A percentile compares a stretch with the other conserved stretches of the same genome.
Conservation (phyloP, 2,329 filamentous ascomycete genomes). For the Daldinia sp. region DNA sequence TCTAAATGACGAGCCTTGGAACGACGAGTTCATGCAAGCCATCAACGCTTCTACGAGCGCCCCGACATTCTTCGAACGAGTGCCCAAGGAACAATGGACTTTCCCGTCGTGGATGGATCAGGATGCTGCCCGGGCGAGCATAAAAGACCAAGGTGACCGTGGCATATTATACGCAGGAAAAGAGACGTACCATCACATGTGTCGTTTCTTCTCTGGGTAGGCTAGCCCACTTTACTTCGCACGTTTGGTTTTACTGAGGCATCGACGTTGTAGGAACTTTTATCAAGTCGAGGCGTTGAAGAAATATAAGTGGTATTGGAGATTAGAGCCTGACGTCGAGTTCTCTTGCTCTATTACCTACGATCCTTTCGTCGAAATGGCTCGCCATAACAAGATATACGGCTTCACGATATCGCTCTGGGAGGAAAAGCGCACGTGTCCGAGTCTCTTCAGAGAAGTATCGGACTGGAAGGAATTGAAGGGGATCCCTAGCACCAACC, state of each 20-base stretch:
- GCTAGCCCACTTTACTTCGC: not conserved
- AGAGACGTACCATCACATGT: constrained; percentile 55
- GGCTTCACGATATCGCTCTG: constrained; percentile 55
- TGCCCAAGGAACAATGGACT: constrained; percentile 52
- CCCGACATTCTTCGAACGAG: constrained; percentile 52
- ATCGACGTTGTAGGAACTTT: constrained; percentile 47
- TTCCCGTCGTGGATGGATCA: constrained; percentile 50
- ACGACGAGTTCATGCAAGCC: constrained; percentile 47
- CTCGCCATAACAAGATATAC: constrained; percentile 53
- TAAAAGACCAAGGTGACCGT: constrained; percentile 47
- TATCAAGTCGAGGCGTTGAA: constrained; percentile 53
- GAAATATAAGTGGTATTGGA: constrained; percentile 58
- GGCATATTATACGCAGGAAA: constrained; percentile 52
- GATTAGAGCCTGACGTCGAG: constrained; percentile 55
- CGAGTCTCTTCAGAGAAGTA: constrained; percentile 52
- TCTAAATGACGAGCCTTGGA: constrained; percentile 56
- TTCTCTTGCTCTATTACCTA: constrained; percentile 56
- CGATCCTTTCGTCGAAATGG: constrained; percentile 57
- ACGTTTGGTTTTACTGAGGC: constrained; percentile 10
- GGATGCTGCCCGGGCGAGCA: constrained; percentile 45
- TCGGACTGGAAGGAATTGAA: constrained; percentile 54
- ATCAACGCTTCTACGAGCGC: constrained; percentile 47
- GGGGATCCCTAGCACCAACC: constrained; percentile 47
- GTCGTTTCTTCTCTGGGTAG: constrained; percentile 55
- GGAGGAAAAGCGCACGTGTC: constrained; percentile 53